Conservation (phyloP, 2,329 filamentous ascomycete species). For the Aspergillus awamori region DNA sequence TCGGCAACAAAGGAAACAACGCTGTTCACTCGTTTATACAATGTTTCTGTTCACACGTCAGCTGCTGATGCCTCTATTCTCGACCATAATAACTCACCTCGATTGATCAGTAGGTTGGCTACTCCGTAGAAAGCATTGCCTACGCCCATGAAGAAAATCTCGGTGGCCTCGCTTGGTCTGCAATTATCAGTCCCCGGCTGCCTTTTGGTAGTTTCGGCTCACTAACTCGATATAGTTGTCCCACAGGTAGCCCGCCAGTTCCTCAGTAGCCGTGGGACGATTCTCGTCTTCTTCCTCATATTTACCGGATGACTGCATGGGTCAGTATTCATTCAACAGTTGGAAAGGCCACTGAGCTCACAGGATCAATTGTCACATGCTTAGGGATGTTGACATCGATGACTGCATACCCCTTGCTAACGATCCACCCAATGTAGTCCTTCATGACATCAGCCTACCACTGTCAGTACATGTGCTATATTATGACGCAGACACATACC, state of each 20-base stretch:
- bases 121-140: slow-evolving; percentile 87
- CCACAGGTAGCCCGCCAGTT: slow-evolving; percentile 86
- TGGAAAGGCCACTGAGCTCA: slow-evolving; percentile 34
- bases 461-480: slow-evolving; percentile 30
- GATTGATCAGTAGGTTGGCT: slow-evolving; percentile 75
- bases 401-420: slow-evolving; percentile 74
- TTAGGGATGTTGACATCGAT: slow-evolving; percentile 91
- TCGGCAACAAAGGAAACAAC: slow-evolving; percentile 81
- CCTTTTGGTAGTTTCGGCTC: neutral
- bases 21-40: slow-evolving; percentile 68
- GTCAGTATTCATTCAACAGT: slow-evolving; percentile 18
- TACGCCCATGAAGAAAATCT: slow-evolving; percentile 83
- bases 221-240: slow-evolving; percentile 86
- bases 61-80: neutral
- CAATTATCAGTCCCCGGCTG: neutral
- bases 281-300: slow-evolving; percentile 52
- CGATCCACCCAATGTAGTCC: slow-evolving; percentile 82
- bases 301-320: slow-evolving; percentile 26
- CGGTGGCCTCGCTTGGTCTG: slow-evolving; percentile 65
- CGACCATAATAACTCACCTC: slow-evolving; percentile 57
- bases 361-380: slow-evolving; percentile 67
- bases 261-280: slow-evolving; percentile 63
- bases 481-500: slow-evolving; percentile 57
- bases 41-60: slow-evolving; percentile 48
- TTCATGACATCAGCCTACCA: slow-evolving; percentile 76